Evolutionary conservation across 1,139 yeast genomes (phyloP).

Genomic region (Schizosaccharomyces versatilis): DNA sequence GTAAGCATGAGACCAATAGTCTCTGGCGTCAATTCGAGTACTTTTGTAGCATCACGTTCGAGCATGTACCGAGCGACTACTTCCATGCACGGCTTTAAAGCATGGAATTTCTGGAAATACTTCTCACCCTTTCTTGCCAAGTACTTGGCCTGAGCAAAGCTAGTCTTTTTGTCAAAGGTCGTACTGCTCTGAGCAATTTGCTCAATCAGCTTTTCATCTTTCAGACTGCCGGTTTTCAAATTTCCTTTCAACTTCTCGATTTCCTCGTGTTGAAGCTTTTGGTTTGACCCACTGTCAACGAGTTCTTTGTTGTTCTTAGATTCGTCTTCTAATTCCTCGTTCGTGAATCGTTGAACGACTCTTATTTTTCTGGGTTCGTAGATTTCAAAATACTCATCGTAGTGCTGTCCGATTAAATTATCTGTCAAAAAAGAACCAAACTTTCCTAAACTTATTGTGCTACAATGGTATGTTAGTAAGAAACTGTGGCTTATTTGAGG

Average conservation of each 20-base stretch:
- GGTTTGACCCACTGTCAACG: conserved; percentile 56
- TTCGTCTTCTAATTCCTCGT: conserved; percentile 21
- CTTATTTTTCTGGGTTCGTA: conserved; percentile 27
- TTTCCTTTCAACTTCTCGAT: conserved; percentile 52
- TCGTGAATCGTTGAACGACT: conserved; percentile 12
- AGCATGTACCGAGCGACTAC: conserved; percentile 50
- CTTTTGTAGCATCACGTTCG: conserved; percentile 49
- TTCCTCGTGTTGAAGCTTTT: conserved; percentile 49
- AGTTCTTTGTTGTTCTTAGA: conserved; percentile 52
- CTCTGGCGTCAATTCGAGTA: conserved; percentile 70
- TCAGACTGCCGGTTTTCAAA: conserved; percentile 19
- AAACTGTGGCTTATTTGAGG: background rate
- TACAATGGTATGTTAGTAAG: conserved; percentile 13
- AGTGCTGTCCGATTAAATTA: conserved; percentile 56
- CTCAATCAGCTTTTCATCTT: conserved; percentile 66
- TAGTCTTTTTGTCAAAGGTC: conserved; percentile 72
- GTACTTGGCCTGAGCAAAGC: conserved; percentile 78
- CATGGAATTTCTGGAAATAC: conserved; percentile 63
- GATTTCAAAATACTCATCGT: conserved; percentile 80
- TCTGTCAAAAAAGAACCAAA: conserved; percentile 68
- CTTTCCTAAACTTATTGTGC: conserved; percentile 56
- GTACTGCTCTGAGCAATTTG: conserved; percentile 64
- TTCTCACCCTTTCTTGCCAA: conserved; percentile 78
- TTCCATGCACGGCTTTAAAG: conserved; percentile 59
- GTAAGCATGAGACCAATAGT: conserved; percentile 54